Conservation (phyloP, 2,329 filamentous ascomycete species). For the Aspergillus tanneri region DNA sequence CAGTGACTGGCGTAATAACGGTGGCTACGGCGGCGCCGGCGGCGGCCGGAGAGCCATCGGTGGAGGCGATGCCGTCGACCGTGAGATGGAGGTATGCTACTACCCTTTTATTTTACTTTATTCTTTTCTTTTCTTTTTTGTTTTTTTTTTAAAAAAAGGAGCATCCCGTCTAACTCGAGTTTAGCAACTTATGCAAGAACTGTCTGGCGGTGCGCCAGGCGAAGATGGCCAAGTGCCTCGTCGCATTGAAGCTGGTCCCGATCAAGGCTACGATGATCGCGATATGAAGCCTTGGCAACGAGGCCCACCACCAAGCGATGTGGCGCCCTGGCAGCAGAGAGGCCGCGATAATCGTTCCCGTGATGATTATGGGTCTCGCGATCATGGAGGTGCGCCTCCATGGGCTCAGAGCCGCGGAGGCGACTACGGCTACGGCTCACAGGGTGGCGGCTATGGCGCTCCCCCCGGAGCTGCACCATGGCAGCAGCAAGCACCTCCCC, state of each 20-base stretch:
- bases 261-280: constrained; percentile 49
- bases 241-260: constrained; percentile 82
- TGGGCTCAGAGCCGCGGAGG: constrained; percentile 46
- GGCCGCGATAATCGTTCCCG: constrained; percentile 55
- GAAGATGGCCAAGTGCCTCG: constrained; percentile 62
- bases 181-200: constrained; percentile 95
- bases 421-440: constrained; percentile 44
- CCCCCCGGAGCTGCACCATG: constrained; percentile 58
- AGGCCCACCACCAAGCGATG: constrained; percentile 71
- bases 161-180: constrained; percentile 42
- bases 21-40: constrained; percentile 41
- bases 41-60: constrained; percentile 64
- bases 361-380: constrained; percentile 47
- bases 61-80: constrained; percentile 79
- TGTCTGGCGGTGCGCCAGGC: constrained; percentile 68
- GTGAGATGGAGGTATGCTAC: constrained; percentile 82
- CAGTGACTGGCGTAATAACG: constrained; percentile 85
- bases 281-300: constrained; percentile 83
- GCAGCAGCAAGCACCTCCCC: constrained; percentile 57
- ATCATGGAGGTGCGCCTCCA: constrained; percentile 37
- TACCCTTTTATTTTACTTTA: not conserved
- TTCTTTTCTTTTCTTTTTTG: not conserved
- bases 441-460: constrained; percentile 39
- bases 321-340: constrained; percentile 72
- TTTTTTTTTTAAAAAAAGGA: not conserved